Percentiles rank a stretch among this genome's conserved stretches.
These are phyloP conservation scores for Candida labiduridarum DNA, from an alignment of 1,139 yeast species.

Conservation along the genomic window DNA sequence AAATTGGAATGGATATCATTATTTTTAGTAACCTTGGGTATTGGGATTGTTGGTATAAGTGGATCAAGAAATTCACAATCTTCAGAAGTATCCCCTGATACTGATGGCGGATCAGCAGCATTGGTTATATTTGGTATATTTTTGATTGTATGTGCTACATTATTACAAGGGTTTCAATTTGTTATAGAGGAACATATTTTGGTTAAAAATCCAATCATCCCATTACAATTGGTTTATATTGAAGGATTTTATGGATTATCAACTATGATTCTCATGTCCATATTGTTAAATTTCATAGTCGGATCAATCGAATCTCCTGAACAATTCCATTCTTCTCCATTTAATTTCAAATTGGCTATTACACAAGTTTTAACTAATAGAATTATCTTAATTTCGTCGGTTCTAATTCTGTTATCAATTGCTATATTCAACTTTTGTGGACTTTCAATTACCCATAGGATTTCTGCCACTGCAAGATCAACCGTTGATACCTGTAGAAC, in stretches of 20 bases:
- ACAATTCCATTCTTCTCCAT: conserved; percentile 48
- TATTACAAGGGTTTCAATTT: conserved; percentile 74
- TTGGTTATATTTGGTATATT: conserved; percentile 55
- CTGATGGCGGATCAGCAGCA: conserved; percentile 16
- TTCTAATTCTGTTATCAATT: conserved; percentile 71
- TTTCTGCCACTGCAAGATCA: conserved; percentile 79
- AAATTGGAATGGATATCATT: conserved; percentile 72
- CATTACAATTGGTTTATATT: conserved; percentile 69
- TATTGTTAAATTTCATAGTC: conserved; percentile 44
- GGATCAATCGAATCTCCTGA: conserved; percentile 35
- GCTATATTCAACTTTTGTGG: conserved; percentile 78
- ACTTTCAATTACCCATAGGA: conserved; percentile 61
- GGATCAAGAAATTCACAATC: conserved; percentile 39
- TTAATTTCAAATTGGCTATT: conserved; percentile 58
- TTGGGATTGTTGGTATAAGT: conserved; percentile 72
- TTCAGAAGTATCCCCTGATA: conserved; percentile 6
- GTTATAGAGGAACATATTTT: conserved; percentile 77
- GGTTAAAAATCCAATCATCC: conserved; percentile 54
- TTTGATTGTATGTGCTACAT: conserved; percentile 62
- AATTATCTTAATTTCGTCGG: conserved; percentile 52
- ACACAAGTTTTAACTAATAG: conserved; percentile 48
- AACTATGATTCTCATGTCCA: conserved; percentile 47
- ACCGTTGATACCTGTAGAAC: conserved; percentile 83
- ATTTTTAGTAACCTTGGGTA: conserved; percentile 63
- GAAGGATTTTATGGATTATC: conserved; percentile 72